A percentile compares a stretch with the other conserved stretches of the same genome.
Evolutionary conservation across 805 yeast genomes (phyloP).

Genomic region (Yueomyces sinensis): DNA sequence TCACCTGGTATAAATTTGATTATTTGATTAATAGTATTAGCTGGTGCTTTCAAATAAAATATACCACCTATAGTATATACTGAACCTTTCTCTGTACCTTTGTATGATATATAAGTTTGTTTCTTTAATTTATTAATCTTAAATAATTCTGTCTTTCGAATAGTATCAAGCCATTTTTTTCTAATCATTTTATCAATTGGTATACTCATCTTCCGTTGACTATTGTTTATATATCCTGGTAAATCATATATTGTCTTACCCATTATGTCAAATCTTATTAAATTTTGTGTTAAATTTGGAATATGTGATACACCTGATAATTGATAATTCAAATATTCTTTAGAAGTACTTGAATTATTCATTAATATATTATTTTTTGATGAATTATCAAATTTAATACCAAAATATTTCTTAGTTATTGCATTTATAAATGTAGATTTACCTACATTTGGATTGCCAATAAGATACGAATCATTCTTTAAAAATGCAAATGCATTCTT

Average conservation of each 20-base stretch:
- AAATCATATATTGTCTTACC: conserved; percentile 24
- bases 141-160: conserved; percentile 23
- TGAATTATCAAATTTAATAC: conserved; percentile 6
- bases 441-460: conserved; percentile 62
- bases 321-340: conserved; percentile 8
- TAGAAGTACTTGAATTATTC: background rate
- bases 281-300: conserved; percentile 61
- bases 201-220: conserved; percentile 3
- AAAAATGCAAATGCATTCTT: conserved; percentile 11
- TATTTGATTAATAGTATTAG: conserved; percentile 33
- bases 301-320: conserved; percentile 29
- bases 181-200: conserved; percentile 15
- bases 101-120: conserved; percentile 24
- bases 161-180: conserved; percentile 17
- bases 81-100: conserved; percentile 27
- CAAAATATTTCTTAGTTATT: conserved; percentile 24
- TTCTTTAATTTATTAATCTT: conserved; percentile 19
- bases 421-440: conserved; percentile 48
- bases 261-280: conserved; percentile 28
- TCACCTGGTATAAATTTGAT: conserved; percentile 32
- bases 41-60: conserved; percentile 44
- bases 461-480: conserved; percentile 30
- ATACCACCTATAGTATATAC: conserved; percentile 48
- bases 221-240: conserved; percentile 26
- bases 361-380: background rate